Percentiles rank a stretch among this genome's conserved stretches.
phyloP scores from a whole-genome alignment of 2,329 filamentous ascomycete species.

The Rhexocercosporidium sp. region DNA sequence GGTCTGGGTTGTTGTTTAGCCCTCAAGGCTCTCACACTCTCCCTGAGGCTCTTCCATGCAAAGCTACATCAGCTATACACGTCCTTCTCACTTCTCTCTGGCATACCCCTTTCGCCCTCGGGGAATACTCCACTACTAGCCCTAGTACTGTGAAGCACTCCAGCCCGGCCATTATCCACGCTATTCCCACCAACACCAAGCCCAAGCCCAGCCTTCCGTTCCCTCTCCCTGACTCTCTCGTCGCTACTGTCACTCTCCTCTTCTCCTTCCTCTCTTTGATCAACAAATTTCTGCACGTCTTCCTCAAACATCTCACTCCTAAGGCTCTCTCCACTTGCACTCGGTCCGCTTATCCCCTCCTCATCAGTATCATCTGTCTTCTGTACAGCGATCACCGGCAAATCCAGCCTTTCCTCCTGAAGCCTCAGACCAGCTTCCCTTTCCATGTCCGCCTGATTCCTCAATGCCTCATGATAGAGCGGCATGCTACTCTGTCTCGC shows the following conservation, averaged over 20 bases:
- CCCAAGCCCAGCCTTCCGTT: not conserved
- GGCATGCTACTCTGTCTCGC: slow-evolving; percentile 12
- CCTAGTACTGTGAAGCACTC: slow-evolving; percentile 6
- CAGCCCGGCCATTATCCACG: not conserved
- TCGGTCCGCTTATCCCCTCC: not conserved
- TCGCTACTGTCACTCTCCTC: slow-evolving; percentile 7
- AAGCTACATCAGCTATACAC: slow-evolving; percentile 7
- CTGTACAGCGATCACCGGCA: slow-evolving; percentile 11
- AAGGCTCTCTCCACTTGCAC: not conserved
- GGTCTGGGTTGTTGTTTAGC: not conserved
- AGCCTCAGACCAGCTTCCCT: not conserved
- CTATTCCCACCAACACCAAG: not conserved
- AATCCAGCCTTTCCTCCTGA: not conserved
- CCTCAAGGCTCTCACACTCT: not conserved
- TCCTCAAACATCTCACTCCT: slow-evolving; percentile 3
- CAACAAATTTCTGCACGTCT: not conserved
- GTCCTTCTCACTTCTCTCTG: slow-evolving; percentile 1
- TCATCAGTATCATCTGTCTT: not conserved
- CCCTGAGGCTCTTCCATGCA: too few relatives aligned
- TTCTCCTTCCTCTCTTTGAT: not conserved
- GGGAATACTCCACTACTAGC: slow-evolving; percentile 18
- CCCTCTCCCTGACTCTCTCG: not conserved
- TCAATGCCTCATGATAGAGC: slow-evolving; percentile 10
- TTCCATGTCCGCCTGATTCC: slow-evolving; percentile 2
- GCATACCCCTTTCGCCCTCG: not conserved